These are phyloP conservation scores for Tripterygium wilfordii DNA, from an alignment of 177 flowering plant genomes.

Conservation along the genomic window DNA sequence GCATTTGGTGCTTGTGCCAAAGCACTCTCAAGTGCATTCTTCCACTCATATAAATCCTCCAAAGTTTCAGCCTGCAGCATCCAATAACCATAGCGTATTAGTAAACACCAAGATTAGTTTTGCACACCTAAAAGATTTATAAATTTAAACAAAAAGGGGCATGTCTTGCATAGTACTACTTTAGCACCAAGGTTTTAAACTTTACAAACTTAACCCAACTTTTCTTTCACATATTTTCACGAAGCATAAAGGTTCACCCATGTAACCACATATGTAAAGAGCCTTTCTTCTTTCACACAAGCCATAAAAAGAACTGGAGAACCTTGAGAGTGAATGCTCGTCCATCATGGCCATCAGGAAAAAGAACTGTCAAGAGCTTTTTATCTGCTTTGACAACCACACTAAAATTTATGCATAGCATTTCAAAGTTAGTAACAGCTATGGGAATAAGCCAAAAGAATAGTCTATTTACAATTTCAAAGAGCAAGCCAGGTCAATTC, in stretches of 20 bases:
- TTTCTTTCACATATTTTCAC: too few species aligned
- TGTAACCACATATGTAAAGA: background rate
- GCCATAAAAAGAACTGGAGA: conserved; percentile 1
- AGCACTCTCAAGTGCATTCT: conserved; percentile 86
- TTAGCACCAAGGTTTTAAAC: too few species aligned
- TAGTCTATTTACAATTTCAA: conserved; percentile 4
- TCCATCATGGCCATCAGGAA: conserved; percentile 97
- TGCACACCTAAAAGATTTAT: too few species aligned
- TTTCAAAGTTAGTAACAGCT: conserved; percentile 7
- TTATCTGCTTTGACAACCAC: conserved; percentile 89
- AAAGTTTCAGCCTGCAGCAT: conserved; percentile 77
- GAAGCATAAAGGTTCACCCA: too few species aligned
- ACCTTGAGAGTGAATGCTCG: conserved; percentile 99
- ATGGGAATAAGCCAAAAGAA: too few species aligned
- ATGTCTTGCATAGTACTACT: too few species aligned
- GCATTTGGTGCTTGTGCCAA: conserved; percentile 85
- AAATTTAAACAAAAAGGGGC: too few species aligned
- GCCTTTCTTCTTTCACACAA: background rate
- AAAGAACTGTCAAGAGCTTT: conserved; percentile 87
- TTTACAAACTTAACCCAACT: background rate
- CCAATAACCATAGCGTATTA: background rate
- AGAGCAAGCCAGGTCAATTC: conserved; percentile 74
- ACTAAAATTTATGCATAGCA: conserved; percentile 32
- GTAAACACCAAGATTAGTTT: too few species aligned
- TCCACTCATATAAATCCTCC: conserved; percentile 93